Evolutionary conservation across 2,329 filamentous ascomycete species (phyloP).

Genomic region (Neoarthrinium moseri): DNA sequence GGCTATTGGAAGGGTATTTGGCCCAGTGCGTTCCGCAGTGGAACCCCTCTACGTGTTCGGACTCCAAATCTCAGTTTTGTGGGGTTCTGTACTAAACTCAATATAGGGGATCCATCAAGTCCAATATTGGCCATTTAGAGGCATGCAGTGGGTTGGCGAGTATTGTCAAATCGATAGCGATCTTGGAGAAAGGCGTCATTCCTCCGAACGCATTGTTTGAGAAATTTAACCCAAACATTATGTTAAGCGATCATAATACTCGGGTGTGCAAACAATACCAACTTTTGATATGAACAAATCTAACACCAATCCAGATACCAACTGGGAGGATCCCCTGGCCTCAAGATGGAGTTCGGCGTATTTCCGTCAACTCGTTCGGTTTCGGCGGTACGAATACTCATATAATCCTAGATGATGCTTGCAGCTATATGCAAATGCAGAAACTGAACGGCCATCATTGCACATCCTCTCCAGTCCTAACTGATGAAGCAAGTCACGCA

Average conservation of each 20-base stretch:
- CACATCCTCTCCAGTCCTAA: background rate
- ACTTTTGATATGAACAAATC: too few species aligned
- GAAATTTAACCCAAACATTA: constrained; percentile 14
- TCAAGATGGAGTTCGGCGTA: constrained; percentile 9
- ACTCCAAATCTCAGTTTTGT: constrained; percentile 2
- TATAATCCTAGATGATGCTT: constrained; percentile 17
- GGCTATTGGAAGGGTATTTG: constrained; percentile 24
- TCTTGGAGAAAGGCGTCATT: constrained; percentile 18
- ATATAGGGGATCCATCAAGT: constrained; percentile 3
- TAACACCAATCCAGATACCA: constrained; percentile 12
- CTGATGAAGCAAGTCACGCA: background rate
- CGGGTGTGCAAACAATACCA: too few species aligned
- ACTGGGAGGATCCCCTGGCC: constrained; percentile 14
- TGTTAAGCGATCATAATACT: too few species aligned
- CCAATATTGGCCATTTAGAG: constrained; percentile 8
- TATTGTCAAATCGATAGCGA: constrained; percentile 19
- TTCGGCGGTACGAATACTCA: constrained; percentile 21
- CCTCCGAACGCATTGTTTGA: constrained; percentile 18
- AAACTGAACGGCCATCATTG: constrained; percentile 6
- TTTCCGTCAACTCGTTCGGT: constrained; percentile 21
- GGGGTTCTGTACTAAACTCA: background rate
- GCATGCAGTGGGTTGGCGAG: constrained; percentile 13
- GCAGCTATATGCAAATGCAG: constrained; percentile 10
- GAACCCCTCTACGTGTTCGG: constrained; percentile 17
- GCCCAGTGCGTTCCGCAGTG: background rate